Evolutionary conservation across 1,139 yeast genomes (phyloP), one percentile per base, ranked within the genome.

Genomic region (Candida sojae): DNA sequence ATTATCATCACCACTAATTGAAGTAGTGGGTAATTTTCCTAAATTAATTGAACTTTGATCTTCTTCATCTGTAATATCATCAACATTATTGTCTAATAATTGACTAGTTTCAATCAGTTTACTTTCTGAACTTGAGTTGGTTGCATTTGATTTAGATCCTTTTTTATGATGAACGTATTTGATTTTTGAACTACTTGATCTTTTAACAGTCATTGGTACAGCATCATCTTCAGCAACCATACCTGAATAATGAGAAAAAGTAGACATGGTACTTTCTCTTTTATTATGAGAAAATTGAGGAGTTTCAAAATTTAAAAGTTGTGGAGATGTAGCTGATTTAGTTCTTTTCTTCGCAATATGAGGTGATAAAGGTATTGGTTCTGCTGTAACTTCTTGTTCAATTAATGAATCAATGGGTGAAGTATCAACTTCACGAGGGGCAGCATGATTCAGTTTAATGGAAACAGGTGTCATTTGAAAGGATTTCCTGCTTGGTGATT

Each of bases 221-320:
- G 66, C 64, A 43, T 62, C 61, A 7, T 66, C 67, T 30, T 39
- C 48, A 12, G 44, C 54, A 10, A 51, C 57, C 35, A 53, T 51
- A 2, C 64, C 73, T 4, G 72, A 67, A 48, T 68, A 68, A 44
- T 63, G 68, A 11, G 73, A 68, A 32, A 61, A 54, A 37, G 56
- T 57, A 10, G 71, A 67, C 51, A 65, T 52, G 47, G 62, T 57
- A 31, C 67, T 61, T 39, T 63, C 69, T 48, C 72, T 51, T 21
- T 48, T 50, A 21, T 33, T 36, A 38, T 39, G 49, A 2, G 42
- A 36, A 8, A 37, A 32, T 6, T 12, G 23, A 13, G 44, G 36
- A 2, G 38, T 8, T 7, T 40, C 38, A 17, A 13, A 13, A 23
- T 41, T 36, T 17, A 35, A 26, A 10, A 12, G 38, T 26, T 9